A percentile compares a stretch with the other conserved stretches of the same genome.
Conservation (phyloP, 441 rosid genomes). For the Eruca vesicaria region DNA sequence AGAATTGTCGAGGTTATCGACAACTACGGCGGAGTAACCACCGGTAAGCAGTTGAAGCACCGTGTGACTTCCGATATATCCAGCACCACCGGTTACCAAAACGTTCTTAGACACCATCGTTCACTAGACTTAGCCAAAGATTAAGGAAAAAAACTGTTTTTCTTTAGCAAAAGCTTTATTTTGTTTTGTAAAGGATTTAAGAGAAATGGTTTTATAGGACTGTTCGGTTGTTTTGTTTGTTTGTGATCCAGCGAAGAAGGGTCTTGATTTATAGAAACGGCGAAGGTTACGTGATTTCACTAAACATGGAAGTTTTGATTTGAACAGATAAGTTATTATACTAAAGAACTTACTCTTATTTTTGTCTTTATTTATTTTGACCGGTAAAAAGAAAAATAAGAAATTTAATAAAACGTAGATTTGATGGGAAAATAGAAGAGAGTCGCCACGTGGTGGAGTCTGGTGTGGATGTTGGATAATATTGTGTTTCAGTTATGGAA, state of each 20-base stretch:
- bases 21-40: conserved; percentile 61
- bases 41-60: conserved; percentile 69
- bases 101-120: conserved; percentile 43
- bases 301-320: not conserved
- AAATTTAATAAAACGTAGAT: not conserved
- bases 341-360: not conserved
- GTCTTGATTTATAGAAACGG: conserved; percentile 10
- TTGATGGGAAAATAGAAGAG: not conserved
- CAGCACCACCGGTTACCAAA: conserved; percentile 91
- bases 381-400: not conserved
- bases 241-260: conserved; percentile 9
- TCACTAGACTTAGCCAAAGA: not conserved
- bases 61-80: conserved; percentile 88
- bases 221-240: conserved; percentile 1
- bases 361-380: not conserved
- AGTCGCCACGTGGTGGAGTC: not conserved
- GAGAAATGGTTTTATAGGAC: not conserved
- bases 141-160: not conserved
- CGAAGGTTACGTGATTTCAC: conserved; percentile 11
- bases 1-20: conserved; percentile 83
- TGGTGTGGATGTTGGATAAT: not conserved
- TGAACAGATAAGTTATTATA: not conserved
- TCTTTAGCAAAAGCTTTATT: not conserved
- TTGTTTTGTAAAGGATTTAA: not conserved
- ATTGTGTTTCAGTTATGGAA: not conserved